A percentile compares a stretch with the other conserved stretches of the same genome.
Conservation (phyloP, 176 grass and related monocot species). For the Carex littledalei region DNA sequence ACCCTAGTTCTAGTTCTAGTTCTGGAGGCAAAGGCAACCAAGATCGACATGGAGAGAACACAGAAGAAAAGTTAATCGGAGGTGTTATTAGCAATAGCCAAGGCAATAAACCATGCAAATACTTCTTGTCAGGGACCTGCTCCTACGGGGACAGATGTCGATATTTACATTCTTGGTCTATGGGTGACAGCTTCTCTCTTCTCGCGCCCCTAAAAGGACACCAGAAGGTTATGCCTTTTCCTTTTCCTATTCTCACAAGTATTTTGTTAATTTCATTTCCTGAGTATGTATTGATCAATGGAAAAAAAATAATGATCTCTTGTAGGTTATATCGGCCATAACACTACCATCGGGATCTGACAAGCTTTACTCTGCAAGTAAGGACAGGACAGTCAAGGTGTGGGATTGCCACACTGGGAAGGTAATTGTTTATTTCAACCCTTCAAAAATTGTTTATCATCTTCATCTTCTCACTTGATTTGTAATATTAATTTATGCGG, state of each 20-base stretch:
- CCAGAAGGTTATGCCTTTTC: conserved; percentile 44
- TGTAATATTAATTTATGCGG: conserved; percentile 16
- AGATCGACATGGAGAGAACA: conserved; percentile 20
- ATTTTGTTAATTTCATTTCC: not conserved
- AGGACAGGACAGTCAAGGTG: conserved; percentile 67
- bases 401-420: conserved; percentile 97
- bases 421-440: conserved; percentile 32
- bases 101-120: conserved; percentile 49
- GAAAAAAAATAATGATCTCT: not conserved
- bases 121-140: conserved; percentile 63
- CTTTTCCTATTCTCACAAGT: not conserved
- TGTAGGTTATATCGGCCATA: conserved; percentile 67
- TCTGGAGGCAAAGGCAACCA: conserved; percentile 9
- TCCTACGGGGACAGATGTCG: conserved; percentile 62
- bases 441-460: not conserved
- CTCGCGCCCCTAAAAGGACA: conserved; percentile 75
- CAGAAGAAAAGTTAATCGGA: not conserved
- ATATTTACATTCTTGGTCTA: conserved; percentile 61
- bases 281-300: not conserved
- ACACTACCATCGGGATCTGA: conserved; percentile 69
- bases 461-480: not conserved
- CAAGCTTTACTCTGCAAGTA: conserved; percentile 90
- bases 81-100: not conserved
- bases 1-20: conserved; percentile 31
- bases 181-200: conserved; percentile 55